Base-by-base conservation (phyloP, 2,329 filamentous ascomycete species). In the Talaromyces sp. region DNA sequence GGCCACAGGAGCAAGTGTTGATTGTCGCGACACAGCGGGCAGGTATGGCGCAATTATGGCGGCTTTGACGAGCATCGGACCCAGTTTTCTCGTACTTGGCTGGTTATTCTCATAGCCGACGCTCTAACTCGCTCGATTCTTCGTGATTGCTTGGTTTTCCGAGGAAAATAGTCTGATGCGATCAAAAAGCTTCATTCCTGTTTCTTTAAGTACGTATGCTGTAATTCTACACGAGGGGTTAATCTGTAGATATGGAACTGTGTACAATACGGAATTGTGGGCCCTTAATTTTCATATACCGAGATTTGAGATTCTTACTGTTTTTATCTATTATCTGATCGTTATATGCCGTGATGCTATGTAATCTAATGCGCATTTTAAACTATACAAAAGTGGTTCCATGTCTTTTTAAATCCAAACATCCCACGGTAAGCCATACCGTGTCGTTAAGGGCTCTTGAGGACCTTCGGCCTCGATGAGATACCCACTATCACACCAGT, bases 381-480 rank as follows among this genome's bases (percentile, higher is more conserved):
- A 16, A 17, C 27, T 41, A 11, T 36, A 7, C 19, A 20, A 19
- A 17, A 17, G 3, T 39, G 3, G 9, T 7, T 22, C 24, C 16
- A 11, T 4, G 19, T 30, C 14, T 16, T 10, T 10, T 45, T 54
- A 65, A 14, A 66, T 63, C 57, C 62, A 67, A 2, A 45, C 47
- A 50, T 65, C 58, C 63, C 63, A 65, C 7, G 55, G 47, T 13
- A 64, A 39, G 4, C 62, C 63, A 35, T 64, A 49, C 2, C 58
- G 60, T 24, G 47, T 57, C 2, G 54, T 56, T 32, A 63, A 30
- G 1, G 58, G 52, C 5, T 57, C 56, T 52, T 70, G 70, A 1
- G 70, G 68, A 1, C 73, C 72, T 49, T 76, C 73, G 0, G 66
- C 64, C 3, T 67, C 69, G 1, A 70, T 24, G 1, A 75, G 58